Evolutionary conservation across 2,329 filamentous ascomycete species (phyloP), one percentile per base, ranked within the genome.

Genomic region (Exophiala xenobiotica): DNA sequence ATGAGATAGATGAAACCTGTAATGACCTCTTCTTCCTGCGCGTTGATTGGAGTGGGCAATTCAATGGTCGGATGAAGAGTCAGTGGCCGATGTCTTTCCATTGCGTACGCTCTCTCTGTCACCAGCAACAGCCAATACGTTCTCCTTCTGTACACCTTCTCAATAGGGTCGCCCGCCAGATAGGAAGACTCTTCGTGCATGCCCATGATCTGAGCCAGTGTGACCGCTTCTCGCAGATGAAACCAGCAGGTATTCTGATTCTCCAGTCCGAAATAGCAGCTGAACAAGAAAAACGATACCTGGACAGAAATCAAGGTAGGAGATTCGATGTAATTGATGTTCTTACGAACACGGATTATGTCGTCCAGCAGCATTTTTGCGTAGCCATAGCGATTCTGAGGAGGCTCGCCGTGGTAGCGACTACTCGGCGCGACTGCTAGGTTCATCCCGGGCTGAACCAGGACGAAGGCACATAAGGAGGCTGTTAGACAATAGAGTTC

Each of bases 281-380:
- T 85, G 61, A 88, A 90, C 20, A 92, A 67, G 66, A 92, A 90
- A 68, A 88, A 90, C 47, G 85, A 90, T n/a, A 86, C 89, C 52
- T 84, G 81, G 8, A 74, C 64, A 6, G 63, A 68, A 38, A 69
- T 67, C 18, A 73, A 58, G 16, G 63, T 69, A n/a, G 72, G 65
- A 16, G 67, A 65, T 14, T 74, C 72, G 16, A 73, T 62, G 20
- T 70, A 60, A 40, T 74, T 68, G 40, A 68, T 69, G 18, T 68
- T 65, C 29, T 67, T 67, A 24, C 72, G 65, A n/a, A 72, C 68
- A 16, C 67, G 67, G 18, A 70, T 83, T 77, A 66, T 60, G 53
- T 90, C 87, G 42, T 87, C 82, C 57, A 90, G 73, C 41, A 90
- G 48, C 87, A 84, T 57, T 85, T 83, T 63, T 85, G 72, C 53